Evolutionary conservation across 768 basidiomycete species (phyloP).

Genomic region (Amanita fuliginea): DNA sequence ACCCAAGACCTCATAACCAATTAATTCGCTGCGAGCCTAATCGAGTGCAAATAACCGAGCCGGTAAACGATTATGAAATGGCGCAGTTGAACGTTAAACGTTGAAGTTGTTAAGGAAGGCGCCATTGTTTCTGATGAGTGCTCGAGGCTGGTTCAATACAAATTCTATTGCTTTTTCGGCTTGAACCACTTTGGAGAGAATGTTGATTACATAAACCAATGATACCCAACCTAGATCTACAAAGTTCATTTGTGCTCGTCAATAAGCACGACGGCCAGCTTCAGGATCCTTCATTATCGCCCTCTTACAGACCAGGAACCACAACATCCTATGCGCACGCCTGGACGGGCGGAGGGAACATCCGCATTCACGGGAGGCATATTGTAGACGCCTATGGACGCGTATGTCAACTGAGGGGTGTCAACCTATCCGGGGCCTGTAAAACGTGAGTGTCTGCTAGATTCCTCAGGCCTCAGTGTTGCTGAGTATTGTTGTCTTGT

Average conservation of each 20-base stretch:
- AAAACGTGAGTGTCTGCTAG: slow-evolving; percentile 81
- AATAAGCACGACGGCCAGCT: slow-evolving; percentile 11
- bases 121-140: too few species aligned
- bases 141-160: too few species aligned
- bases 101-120: too few species aligned
- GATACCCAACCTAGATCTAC: slow-evolving; percentile 20
- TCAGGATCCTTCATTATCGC: slow-evolving; percentile 29
- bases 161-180: too few species aligned
- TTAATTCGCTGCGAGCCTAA: too few species aligned
- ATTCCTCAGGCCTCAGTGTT: too few species aligned
- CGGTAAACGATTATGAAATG: too few species aligned
- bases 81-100: too few species aligned
- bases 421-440: slow-evolving; percentile 73
- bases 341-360: slow-evolving; percentile 58
- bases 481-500: too few species aligned
- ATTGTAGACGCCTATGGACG: slow-evolving; percentile 76
- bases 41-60: too few species aligned
- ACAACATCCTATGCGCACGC: slow-evolving; percentile 54
- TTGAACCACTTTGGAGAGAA: too few species aligned
- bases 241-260: slow-evolving; percentile 39
- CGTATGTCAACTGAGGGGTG: slow-evolving; percentile 73
- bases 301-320: slow-evolving; percentile 36
- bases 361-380: slow-evolving; percentile 62
- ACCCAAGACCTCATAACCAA: too few species aligned
- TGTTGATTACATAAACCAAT: neutral